Evolutionary conservation across 106 monocot genomes (phyloP).

Genomic region (Dendrobium huoshanense): DNA sequence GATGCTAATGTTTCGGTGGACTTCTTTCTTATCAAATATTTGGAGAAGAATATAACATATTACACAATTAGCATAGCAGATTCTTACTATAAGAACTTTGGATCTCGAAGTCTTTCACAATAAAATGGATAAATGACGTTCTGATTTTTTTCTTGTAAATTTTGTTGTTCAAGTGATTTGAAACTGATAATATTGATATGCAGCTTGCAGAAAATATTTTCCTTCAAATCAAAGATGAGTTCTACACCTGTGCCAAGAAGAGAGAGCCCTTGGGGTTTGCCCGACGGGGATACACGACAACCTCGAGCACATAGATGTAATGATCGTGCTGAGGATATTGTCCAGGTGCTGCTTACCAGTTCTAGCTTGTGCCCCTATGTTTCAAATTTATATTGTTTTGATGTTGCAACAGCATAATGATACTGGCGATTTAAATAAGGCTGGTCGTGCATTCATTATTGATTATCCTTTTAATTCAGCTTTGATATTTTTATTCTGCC

Average conservation of each 20-base stretch:
- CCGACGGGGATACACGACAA: conserved; percentile 76
- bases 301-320: conserved; percentile 86
- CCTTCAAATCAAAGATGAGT: conserved; percentile 39
- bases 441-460: neutral
- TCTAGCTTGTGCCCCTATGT: neutral
- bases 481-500: neutral
- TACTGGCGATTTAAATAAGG: neutral
- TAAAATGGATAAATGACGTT: neutral
- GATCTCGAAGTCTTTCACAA: neutral
- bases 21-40: neutral
- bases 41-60: neutral
- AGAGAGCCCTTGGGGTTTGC: conserved; percentile 91
- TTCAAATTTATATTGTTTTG: neutral
- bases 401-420: neutral
- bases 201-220: neutral
- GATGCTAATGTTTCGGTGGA: neutral
- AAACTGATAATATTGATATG: neutral
- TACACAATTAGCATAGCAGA: neutral
- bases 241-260: conserved; percentile 78
- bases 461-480: neutral
- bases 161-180: neutral
- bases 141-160: neutral
- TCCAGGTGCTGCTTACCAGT: conserved; percentile 41
- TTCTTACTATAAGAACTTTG: neutral
- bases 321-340: conserved; percentile 83